These are phyloP conservation scores for Puccinia coronata DNA, from an alignment of 1,284 basidiomycete genomes.

Conservation along the genomic window DNA sequence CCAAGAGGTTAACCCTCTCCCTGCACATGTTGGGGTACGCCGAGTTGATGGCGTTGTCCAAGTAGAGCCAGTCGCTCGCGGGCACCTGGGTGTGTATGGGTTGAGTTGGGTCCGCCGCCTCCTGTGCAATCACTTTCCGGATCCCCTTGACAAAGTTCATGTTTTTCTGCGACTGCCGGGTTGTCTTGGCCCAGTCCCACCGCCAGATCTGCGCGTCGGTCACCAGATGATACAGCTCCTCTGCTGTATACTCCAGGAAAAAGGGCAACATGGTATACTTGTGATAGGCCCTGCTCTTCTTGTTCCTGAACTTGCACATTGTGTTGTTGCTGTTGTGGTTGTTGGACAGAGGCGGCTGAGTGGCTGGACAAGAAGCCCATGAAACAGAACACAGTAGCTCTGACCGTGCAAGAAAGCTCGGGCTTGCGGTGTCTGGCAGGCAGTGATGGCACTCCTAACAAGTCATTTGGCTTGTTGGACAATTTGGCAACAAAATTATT, in stretches of 20 bases:
- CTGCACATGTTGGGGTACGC: conserved; percentile 45
- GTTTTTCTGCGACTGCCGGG: conserved; percentile 42
- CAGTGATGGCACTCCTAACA: not conserved
- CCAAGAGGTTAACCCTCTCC: conserved; percentile 41
- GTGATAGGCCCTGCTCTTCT: conserved; percentile 44
- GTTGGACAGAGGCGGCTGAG: not conserved
- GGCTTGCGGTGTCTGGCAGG: conserved; percentile 37
- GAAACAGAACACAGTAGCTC: conserved; percentile 38
- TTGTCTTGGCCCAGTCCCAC: conserved; percentile 46
- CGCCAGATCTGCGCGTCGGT: conserved; percentile 30
- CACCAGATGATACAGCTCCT: conserved; percentile 21
- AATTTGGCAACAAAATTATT: not conserved
- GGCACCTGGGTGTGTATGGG: conserved; percentile 44
- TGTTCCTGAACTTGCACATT: conserved; percentile 25
- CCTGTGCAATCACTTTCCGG: conserved; percentile 29
- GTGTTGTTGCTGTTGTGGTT: not conserved
- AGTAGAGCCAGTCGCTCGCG: conserved; percentile 31
- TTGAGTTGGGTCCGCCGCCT: conserved; percentile 28
- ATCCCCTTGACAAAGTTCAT: conserved; percentile 46
- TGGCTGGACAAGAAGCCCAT: conserved; percentile 36
- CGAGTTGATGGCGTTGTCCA: conserved; percentile 39
- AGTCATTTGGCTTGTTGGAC: not conserved
- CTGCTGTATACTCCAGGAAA: conserved; percentile 31
- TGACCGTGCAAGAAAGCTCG: conserved; percentile 32
- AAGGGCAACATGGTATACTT: conserved; percentile 37